Evolutionary conservation across 768 basidiomycete genomes (phyloP).

Genomic region (Collybia mongolica): DNA sequence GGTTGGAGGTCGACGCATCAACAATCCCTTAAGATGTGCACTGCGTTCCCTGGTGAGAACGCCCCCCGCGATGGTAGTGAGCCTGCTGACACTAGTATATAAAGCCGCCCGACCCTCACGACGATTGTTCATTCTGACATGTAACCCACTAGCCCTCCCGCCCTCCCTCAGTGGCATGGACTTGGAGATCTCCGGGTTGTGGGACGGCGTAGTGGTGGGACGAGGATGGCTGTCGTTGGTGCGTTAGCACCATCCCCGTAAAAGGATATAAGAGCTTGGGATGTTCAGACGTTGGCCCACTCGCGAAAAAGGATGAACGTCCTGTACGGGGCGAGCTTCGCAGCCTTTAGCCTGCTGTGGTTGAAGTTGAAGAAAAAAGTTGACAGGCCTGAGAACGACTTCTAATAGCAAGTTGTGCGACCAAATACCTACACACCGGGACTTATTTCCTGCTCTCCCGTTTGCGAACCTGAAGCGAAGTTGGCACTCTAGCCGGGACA

Average conservation of each 20-base stretch:
- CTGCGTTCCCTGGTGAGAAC: too few species aligned
- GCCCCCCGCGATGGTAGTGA: neutral
- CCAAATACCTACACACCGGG: too few species aligned
- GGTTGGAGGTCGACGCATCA: too few species aligned
- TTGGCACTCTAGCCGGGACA: too few species aligned
- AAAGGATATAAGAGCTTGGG: neutral
- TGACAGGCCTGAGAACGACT: too few species aligned
- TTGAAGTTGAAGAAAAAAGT: too few species aligned
- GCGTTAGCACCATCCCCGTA: neutral
- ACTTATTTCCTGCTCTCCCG: too few species aligned
- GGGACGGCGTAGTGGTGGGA: neutral
- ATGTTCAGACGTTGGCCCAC: conserved; percentile 1
- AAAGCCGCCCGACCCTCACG: neutral
- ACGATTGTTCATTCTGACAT: neutral
- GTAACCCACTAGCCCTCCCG: too few species aligned
- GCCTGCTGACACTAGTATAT: neutral
- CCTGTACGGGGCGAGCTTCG: conserved; percentile 1
- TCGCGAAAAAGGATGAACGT: neutral
- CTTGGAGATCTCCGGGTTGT: neutral
- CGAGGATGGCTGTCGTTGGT: too few species aligned
- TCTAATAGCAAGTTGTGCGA: too few species aligned
- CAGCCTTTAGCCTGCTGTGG: conserved; percentile 3
- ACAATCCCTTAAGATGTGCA: neutral
- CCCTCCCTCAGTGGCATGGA: neutral
- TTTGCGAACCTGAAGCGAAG: too few species aligned